Evolutionary conservation across 768 basidiomycete species (phyloP), one percentile per base, ranked within the genome.

Genomic region (Mycena galopus): DNA sequence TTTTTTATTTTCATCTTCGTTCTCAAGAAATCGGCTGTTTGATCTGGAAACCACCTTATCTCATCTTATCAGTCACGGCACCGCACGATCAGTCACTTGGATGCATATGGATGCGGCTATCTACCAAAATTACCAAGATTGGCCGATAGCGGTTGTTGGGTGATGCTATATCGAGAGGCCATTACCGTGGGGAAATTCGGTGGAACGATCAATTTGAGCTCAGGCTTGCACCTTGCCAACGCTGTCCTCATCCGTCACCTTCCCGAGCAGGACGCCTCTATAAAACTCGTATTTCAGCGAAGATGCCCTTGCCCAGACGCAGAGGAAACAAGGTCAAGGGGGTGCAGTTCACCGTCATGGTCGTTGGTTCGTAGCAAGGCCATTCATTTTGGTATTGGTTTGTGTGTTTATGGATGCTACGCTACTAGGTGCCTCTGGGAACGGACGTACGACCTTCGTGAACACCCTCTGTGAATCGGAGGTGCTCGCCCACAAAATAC

Each of bases 401-500:
- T n/a, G 16, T 16, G 9, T 21, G 17, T 23, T n/a, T 32, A n/a
- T 61, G 47, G 35, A 57, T 50, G 55, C n/a, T n/a, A n/a, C n/a
- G 32, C 35, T 21, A 12, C 1, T 25, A 96, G 95, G 95, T 80
- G 92, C 93, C 70, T 95, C 94, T 77, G 95, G 95, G 50, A 94
- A 94, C 61, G 94, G 94, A 29, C 89, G 94, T 64, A 96, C 95
- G 51, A 96, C 95, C 44, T 96, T 97, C 77, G 93, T 97, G 79
- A 97, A 97, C 85, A 96, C 95, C 50, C 90, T 97, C 53, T 94
- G 94, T 82, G 95, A 96, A 81, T 88, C 90, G 6, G 89, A 92
- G 73, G 91, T 96, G 29, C 85, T 96, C 64, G 75, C 83, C 5
- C 94, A 95, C 86, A 92, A 93, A 80, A 83, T 88, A 44, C 85